phyloP scores from a whole-genome alignment of 108 stramenopile species.

The Skeletonema tropicum region DNA sequence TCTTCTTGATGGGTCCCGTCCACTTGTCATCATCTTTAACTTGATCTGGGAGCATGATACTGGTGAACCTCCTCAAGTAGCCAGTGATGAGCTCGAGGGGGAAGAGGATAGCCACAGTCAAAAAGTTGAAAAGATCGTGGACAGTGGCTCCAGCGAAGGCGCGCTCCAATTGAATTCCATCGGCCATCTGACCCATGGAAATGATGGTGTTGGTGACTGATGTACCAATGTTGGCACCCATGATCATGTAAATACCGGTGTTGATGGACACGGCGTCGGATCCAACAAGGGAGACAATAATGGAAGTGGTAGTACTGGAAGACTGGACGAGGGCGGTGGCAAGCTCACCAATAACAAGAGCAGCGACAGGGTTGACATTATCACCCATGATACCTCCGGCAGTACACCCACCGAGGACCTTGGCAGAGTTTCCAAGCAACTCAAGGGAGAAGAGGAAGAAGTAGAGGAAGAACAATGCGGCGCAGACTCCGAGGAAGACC shows the following conservation, averaged over 20 bases:
- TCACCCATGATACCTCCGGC: constrained; percentile 82
- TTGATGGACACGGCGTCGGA: constrained; percentile 62
- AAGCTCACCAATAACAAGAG: constrained; percentile 83
- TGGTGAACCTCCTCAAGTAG: constrained; percentile 64
- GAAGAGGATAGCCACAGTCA: constrained; percentile 80
- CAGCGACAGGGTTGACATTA: constrained; percentile 86
- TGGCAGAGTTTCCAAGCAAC: constrained; percentile 77
- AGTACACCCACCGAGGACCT: constrained; percentile 82
- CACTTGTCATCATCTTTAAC: constrained; percentile 66
- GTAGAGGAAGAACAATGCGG: constrained; percentile 84
- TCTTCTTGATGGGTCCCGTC: constrained; percentile 77
- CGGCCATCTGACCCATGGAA: constrained; percentile 86
- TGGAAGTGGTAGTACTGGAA: constrained; percentile 89
- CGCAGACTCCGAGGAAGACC: constrained; percentile 53
- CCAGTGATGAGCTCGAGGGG: constrained; percentile 75
- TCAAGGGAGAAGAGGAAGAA: constrained; percentile 89
- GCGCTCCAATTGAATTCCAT: constrained; percentile 85
- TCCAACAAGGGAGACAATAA: constrained; percentile 85
- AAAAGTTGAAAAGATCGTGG: constrained; percentile 92
- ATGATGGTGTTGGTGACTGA: constrained; percentile 78
- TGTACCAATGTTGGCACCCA: constrained; percentile 93
- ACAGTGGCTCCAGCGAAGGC: constrained; percentile 93
- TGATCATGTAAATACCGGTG: constrained; percentile 86
- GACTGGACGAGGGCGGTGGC: constrained; percentile 87
- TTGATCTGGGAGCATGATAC: constrained; percentile 62